A percentile compares a stretch with the other conserved stretches of the same genome.
phyloP scores from a whole-genome alignment of 106 monocot species.

The Dendrobium chrysotoxum region DNA sequence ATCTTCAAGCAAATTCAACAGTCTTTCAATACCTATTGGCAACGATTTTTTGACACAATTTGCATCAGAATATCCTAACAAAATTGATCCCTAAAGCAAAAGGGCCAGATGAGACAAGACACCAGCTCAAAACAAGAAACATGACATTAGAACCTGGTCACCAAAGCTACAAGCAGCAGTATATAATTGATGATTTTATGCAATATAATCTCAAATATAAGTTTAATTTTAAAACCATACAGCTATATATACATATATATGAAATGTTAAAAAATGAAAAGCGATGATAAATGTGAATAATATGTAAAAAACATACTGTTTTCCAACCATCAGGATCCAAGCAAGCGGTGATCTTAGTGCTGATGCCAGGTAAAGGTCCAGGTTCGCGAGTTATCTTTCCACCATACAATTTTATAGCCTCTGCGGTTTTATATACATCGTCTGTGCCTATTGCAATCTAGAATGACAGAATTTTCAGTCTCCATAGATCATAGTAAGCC shows the following conservation, averaged over 20 bases:
- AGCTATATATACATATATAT: not conserved
- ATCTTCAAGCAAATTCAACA: too few relatives aligned
- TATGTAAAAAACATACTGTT: conserved; percentile 48
- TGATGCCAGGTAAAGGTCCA: conserved; percentile 92
- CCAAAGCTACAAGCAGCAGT: not conserved
- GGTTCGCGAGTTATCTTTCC: conserved; percentile 88
- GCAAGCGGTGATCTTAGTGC: conserved; percentile 93
- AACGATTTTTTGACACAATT: too few relatives aligned
- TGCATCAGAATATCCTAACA: too few relatives aligned
- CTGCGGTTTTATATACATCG: conserved; percentile 96
- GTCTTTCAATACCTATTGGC: too few relatives aligned
- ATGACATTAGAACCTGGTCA: not conserved
- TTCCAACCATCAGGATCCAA: conserved; percentile 99
- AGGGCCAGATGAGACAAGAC: too few relatives aligned
- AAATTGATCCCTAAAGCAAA: too few relatives aligned
- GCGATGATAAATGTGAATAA: not conserved
- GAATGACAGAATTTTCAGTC: not conserved
- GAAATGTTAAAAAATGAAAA: not conserved
- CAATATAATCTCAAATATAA: not conserved
- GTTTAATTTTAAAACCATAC: not conserved
- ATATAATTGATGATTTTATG: not conserved
- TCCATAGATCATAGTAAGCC: not conserved
- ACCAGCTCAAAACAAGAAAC: too few relatives aligned
- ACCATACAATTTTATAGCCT: conserved; percentile 66
- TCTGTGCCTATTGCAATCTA: conserved; percentile 97